Percentiles rank a stretch among this genome's conserved stretches.
These are phyloP conservation scores for Eudorina sp. DNA, from an alignment of 139 green algal species.

Conservation along the genomic window DNA sequence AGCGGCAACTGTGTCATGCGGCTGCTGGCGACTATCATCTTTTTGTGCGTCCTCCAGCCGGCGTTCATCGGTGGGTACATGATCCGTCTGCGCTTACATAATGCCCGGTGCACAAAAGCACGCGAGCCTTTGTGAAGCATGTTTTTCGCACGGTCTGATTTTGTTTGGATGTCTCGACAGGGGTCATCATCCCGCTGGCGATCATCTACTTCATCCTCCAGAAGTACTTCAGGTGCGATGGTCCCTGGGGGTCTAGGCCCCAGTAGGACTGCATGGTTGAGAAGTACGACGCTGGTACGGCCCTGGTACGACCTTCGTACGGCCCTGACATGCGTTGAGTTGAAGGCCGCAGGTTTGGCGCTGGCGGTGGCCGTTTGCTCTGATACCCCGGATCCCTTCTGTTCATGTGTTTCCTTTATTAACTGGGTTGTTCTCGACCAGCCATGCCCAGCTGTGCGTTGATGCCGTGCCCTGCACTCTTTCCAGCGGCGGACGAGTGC, in stretches of 20 bases:
- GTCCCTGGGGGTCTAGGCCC: not conserved
- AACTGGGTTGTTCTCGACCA: no score
- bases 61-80: slow-evolving; percentile 57
- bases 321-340: no score
- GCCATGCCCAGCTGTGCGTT: no score
- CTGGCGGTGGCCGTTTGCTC: no score
- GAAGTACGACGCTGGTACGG: no score
- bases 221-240: slow-evolving; percentile 20
- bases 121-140: not conserved
- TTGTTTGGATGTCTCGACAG: no score
- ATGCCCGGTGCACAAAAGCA: not conserved
- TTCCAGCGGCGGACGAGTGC: no score
- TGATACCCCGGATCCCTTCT: no score
- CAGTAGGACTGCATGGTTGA: not conserved
- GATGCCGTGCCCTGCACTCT: no score
- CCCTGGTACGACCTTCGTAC: no score
- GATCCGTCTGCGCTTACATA: not conserved
- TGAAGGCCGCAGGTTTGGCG: no score
- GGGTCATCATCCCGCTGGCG: slow-evolving; percentile 14
- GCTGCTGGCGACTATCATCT: slow-evolving; percentile 47
- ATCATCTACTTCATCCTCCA: slow-evolving; percentile 19
- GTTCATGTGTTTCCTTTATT: no score
- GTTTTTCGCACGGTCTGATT: not conserved
- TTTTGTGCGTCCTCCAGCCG: slow-evolving; percentile 76
- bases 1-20: slow-evolving; percentile 45